Evolutionary conservation across 2,329 filamentous ascomycete genomes (phyloP), one percentile per base, ranked within the genome.

Genomic region (Zasmidium citrigriseum): DNA sequence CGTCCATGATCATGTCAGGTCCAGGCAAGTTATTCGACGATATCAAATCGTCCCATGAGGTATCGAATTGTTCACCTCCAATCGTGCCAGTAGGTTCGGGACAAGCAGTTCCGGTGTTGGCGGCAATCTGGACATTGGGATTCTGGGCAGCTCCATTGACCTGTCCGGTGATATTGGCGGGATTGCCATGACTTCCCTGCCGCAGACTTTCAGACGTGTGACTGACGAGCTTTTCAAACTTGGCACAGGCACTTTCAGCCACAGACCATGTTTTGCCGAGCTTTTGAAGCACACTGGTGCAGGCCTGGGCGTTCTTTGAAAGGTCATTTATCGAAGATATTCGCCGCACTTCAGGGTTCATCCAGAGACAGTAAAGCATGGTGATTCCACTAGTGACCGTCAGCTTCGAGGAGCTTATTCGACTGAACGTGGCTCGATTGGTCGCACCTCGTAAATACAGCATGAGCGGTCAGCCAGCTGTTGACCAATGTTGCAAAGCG

Each of bases 331-430:
- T 50, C 20, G 48, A 50, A 4, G 48, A 29, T 12, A 4, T 14
- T n/a, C 20, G 27, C 23, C 48, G 48, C n/a, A 50, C 29, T 12
- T 50, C 48, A 12, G 48, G 29, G n/a, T 24, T 50, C 48, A 29
- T 50, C 48, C 48, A 50, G 24, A 50, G 24, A 18, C 48, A 50
- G 48, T 50, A 50, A 14, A 50, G 48, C 48, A 50, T 25, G 9
- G 48, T 50, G 23, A 50, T 50, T 11, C 48, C 48, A n/a, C 34
- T 41, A 16, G 34, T 41, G 34, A n/a, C n/a, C n/a, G n/a, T n/a
- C n/a, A n/a, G n/a, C n/a, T n/a, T n/a, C n/a, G n/a, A n/a, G n/a
- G n/a, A n/a, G n/a, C n/a, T n/a, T n/a, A n/a, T n/a, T n/a, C n/a
- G n/a, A n/a, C n/a, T n/a, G n/a, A n/a, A n/a, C n/a, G n/a, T n/a